A percentile compares a stretch with the other conserved stretches of the same genome.
These are phyloP conservation scores for Sherardia arvensis DNA, from an alignment of 257 asterid species.

Conservation along the genomic window DNA sequence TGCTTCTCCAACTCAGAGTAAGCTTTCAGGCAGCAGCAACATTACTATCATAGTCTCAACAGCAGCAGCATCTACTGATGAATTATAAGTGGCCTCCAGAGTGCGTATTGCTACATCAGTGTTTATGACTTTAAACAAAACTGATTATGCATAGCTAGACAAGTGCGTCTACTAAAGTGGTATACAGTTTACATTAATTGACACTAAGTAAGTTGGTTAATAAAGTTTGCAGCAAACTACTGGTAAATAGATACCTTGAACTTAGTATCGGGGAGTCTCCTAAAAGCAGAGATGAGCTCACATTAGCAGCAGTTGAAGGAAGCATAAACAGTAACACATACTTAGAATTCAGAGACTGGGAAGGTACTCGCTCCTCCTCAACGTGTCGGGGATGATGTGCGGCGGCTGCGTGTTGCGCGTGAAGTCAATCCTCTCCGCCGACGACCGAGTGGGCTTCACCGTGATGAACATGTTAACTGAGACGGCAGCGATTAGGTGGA, in stretches of 20 bases:
- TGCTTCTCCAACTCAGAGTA: constrained; percentile 60
- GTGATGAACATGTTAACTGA: constrained; percentile 91
- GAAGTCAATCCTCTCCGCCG: constrained; percentile 64
- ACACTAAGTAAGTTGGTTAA: too few relatives aligned
- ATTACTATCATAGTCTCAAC: constrained; percentile 74
- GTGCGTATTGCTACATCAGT: constrained; percentile 99
- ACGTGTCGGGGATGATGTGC: constrained; percentile 96
- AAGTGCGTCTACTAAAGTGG: too few relatives aligned
- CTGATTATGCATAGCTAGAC: too few relatives aligned
- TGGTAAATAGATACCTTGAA: too few relatives aligned
- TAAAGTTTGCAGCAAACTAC: too few relatives aligned
- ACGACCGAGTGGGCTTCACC: constrained; percentile 72
- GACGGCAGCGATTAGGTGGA: constrained; percentile 86
- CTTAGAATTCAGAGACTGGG: too few relatives aligned
- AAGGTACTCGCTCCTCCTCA: constrained; percentile 59
- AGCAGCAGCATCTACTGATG: constrained; percentile 88
- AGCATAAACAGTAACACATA: too few relatives aligned
- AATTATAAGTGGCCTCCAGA: constrained; percentile 87
- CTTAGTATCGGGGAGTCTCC: too few relatives aligned
- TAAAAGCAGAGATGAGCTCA: too few relatives aligned
- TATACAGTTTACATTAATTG: too few relatives aligned
- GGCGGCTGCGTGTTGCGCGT: constrained; percentile 93
- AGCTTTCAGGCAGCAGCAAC: constrained; percentile 46
- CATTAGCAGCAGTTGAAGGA: too few relatives aligned
- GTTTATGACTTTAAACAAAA: too few relatives aligned